These are phyloP conservation scores for Pelargonium nanum DNA, from an alignment of 345 rosid species.

Conservation along the genomic window DNA sequence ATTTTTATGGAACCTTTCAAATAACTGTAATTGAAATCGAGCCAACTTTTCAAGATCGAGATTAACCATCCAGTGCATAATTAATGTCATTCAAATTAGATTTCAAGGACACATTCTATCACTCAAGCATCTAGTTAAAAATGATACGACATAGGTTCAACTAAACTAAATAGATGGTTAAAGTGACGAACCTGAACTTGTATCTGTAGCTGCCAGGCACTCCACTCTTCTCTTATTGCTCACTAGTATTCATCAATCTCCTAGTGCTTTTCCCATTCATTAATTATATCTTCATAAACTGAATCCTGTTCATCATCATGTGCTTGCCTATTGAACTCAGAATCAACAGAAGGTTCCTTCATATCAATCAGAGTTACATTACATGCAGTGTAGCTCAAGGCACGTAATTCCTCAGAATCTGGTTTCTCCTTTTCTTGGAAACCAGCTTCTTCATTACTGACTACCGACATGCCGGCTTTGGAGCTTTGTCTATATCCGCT, in stretches of 20 bases:
- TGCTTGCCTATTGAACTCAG: slow-evolving; percentile 14
- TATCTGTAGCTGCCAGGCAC: slow-evolving; percentile 56
- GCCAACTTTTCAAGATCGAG: too few relatives aligned
- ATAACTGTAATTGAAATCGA: too few relatives aligned
- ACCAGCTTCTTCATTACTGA: slow-evolving; percentile 7
- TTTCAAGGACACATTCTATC: too few relatives aligned
- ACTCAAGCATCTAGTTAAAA: too few relatives aligned
- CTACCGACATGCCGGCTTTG: slow-evolving; percentile 12
- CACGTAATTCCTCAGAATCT: slow-evolving; percentile 8
- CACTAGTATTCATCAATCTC: slow-evolving; percentile 79
- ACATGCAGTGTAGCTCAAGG: too few relatives aligned
- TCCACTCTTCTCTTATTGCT: slow-evolving; percentile 78
- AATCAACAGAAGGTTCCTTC: slow-evolving; percentile 14
- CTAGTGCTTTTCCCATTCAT: slow-evolving; percentile 62
- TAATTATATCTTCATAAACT: slow-evolving; percentile 29
- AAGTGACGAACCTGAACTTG: slow-evolving; percentile 49
- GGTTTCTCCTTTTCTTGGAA: slow-evolving; percentile 1
- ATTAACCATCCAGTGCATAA: too few relatives aligned
- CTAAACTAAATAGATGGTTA: not conserved
- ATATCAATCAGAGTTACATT: too few relatives aligned
- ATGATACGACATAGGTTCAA: not conserved
- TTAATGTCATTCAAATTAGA: too few relatives aligned
- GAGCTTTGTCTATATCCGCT: slow-evolving; percentile 10
- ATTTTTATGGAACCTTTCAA: too few relatives aligned
- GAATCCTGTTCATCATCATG: slow-evolving; percentile 4